Evolutionary conservation across 169 alveolate species (phyloP).

Genomic region (Plasmodium falciparum): DNA sequence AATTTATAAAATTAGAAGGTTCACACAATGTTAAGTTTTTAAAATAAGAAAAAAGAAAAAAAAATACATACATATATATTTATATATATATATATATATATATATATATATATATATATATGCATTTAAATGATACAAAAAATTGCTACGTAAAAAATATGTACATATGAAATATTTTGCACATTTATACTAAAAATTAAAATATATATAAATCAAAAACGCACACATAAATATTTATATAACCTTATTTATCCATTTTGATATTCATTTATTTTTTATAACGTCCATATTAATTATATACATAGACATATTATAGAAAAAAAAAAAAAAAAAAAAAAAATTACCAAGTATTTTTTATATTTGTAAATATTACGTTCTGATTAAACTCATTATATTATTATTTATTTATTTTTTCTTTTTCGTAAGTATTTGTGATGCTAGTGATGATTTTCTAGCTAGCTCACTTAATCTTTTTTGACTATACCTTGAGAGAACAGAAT

Average conservation of each 20-base stretch:
- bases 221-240: no score
- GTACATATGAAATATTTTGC: no score
- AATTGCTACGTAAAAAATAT: no score
- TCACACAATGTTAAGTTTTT: background rate
- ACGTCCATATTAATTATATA: no score
- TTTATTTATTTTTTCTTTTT: background rate
- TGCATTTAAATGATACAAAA: no score
- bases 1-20: background rate
- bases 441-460: slow-evolving; percentile 36
- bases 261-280: no score
- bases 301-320: no score
- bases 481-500: slow-evolving; percentile 36
- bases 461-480: slow-evolving; percentile 60
- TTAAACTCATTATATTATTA: no score
- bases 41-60: slow-evolving; percentile 6
- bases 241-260: no score
- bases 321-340: no score
- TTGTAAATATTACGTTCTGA: no score
- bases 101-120: background rate
- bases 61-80: background rate
- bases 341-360: no score
- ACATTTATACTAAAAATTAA: background rate
- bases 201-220: background rate
- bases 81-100: background rate
- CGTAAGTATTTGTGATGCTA: slow-evolving; percentile 44